A percentile compares a stretch with the other conserved stretches of the same genome.
phyloP scores from a whole-genome alignment of 306 rosid species.

The Citrullus amarus region DNA sequence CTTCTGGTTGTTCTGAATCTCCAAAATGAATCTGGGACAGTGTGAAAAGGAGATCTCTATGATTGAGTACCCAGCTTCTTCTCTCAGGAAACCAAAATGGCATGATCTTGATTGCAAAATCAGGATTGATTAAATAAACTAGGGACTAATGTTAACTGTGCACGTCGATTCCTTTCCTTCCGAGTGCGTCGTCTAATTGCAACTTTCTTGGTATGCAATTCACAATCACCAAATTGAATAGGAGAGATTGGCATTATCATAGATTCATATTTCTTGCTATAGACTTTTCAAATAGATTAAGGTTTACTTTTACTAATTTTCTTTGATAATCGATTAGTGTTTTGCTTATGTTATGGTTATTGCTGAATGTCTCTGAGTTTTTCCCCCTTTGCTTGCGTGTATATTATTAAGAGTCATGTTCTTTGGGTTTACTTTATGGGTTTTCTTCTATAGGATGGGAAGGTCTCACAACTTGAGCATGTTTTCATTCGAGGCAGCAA shows the following conservation, averaged over 20 bases:
- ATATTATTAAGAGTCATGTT: not conserved
- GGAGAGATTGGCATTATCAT: not conserved
- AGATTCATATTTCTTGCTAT: not conserved
- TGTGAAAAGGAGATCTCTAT: not conserved
- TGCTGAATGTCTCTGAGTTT: not conserved
- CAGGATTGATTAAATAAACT: not conserved
- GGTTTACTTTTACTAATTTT: not conserved
- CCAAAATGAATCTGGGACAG: not conserved
- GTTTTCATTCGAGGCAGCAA: slow-evolving; percentile 96
- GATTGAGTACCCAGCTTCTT: not conserved
- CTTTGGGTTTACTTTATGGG: not conserved
- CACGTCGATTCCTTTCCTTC: not conserved
- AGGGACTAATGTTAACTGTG: not conserved
- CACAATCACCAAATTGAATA: not conserved
- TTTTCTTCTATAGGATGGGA: slow-evolving; percentile 61
- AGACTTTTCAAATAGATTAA: not conserved
- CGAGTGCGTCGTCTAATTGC: not conserved
- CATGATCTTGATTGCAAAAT: not conserved
- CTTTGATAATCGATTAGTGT: not conserved
- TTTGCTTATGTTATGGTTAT: not conserved
- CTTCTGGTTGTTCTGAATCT: not conserved
- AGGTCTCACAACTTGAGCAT: slow-evolving; percentile 92
- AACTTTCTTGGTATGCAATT: not conserved
- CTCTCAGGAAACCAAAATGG: not conserved
- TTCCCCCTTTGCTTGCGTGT: not conserved